Evolutionary conservation across 2,329 filamentous ascomycete genomes (phyloP).

Genomic region (Fusarium devonianum): DNA sequence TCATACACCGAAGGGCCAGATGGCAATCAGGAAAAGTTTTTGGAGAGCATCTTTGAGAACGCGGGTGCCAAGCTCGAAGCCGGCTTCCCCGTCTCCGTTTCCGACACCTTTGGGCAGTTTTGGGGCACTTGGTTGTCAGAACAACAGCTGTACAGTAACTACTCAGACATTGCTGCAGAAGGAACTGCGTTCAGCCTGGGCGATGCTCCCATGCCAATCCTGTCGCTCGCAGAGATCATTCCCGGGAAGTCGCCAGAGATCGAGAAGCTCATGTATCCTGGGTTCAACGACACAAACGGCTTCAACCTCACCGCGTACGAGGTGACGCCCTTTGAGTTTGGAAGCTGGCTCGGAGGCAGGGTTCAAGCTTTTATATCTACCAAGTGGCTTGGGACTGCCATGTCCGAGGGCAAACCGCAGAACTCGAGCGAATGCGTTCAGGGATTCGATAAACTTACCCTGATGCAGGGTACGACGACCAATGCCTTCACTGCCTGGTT

Average conservation of each 20-base stretch:
- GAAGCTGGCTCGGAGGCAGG: constrained; percentile 42
- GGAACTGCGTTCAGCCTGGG: constrained; percentile 28
- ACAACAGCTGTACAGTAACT: constrained; percentile 27
- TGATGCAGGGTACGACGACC: constrained; percentile 43
- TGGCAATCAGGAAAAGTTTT: constrained; percentile 22
- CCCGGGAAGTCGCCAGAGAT: constrained; percentile 41
- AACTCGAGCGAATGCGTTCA: constrained; percentile 41
- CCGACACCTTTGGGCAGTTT: constrained; percentile 41
- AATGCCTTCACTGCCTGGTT: constrained; percentile 41
- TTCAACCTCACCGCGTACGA: constrained; percentile 46
- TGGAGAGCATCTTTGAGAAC: constrained; percentile 33
- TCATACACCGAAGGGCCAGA: constrained; percentile 27
- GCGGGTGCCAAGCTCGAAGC: constrained; percentile 34
- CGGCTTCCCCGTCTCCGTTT: constrained; percentile 38
- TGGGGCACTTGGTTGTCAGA: constrained; percentile 38
- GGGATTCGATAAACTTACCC: constrained; percentile 44
- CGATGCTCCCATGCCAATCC: constrained; percentile 41
- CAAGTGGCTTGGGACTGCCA: constrained; percentile 41
- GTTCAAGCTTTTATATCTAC: constrained; percentile 43
- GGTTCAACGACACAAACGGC: constrained; percentile 35
- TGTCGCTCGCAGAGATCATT: constrained; percentile 40
- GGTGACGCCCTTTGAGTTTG: constrained; percentile 45
- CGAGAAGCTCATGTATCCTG: constrained; percentile 41
- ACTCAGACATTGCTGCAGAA: constrained; percentile 33
- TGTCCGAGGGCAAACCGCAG: constrained; percentile 35